Evolutionary conservation across 208 protist genomes (phyloP).

Genomic region (Angomonas ambiguus): DNA sequence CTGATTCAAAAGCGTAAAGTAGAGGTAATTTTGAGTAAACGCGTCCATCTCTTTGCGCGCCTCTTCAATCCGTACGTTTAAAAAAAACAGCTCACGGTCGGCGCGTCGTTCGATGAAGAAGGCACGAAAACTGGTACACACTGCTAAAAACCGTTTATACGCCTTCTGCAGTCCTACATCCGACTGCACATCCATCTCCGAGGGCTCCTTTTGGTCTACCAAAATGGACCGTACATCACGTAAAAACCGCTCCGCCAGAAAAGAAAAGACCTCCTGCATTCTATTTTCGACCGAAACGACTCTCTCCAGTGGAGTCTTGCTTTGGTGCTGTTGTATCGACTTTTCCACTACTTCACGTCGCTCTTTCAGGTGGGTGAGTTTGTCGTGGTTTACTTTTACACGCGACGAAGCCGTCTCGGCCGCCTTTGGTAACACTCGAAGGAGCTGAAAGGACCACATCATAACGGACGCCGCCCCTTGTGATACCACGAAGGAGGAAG

Average conservation of each 20-base stretch:
- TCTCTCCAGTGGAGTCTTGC: constrained; percentile 14
- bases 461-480: constrained; percentile 39
- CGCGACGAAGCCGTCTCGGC: constrained; percentile 4
- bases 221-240: constrained; percentile 40
- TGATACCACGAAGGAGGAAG: constrained; percentile 23
- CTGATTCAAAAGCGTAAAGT: neutral
- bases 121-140: neutral
- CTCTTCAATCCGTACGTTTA: neutral
- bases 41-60: neutral
- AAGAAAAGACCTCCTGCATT: constrained; percentile 29
- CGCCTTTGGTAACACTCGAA: constrained; percentile 23
- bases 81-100: neutral
- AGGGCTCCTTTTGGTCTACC: constrained; percentile 18
- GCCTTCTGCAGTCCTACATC: constrained; percentile 20
- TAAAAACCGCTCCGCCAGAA: constrained; percentile 29
- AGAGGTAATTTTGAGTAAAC: constrained; percentile 2
- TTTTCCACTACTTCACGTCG: constrained; percentile 4
- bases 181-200: constrained; percentile 9
- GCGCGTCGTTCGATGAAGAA: neutral
- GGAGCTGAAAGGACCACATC: constrained; percentile 57
- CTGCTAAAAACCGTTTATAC: constrained; percentile 19
- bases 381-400: constrained; percentile 4
- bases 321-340: constrained; percentile 23
- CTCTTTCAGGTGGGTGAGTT: constrained; percentile 11
- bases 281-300: constrained; percentile 17